Base-by-base conservation (phyloP, 2,329 filamentous ascomycete genomes). In the Scopulariopsis brevicaulis region DNA sequence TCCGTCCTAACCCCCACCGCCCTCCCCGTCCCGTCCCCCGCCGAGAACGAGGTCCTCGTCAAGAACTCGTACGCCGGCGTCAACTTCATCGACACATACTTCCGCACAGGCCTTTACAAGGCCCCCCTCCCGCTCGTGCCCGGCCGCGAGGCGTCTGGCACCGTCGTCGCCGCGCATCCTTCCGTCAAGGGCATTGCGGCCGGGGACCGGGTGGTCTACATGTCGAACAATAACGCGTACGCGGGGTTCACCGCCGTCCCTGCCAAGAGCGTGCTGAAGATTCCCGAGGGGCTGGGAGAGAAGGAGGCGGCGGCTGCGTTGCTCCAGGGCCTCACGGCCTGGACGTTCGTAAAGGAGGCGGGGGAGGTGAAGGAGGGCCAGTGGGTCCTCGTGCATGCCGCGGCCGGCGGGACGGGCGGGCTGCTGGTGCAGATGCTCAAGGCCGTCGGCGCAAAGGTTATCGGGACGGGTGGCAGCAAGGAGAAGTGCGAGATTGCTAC, bases 31-130 rank as follows among this genome's bases (percentile, higher is more conserved):
- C 89, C 90, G 0, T 73, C 77, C 55, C 81, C 80, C 2, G 75
- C 81, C 40, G 81, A 85, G n/a, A 85, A 84, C 59, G 79, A 96
- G 63, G 72, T 96, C 24, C 80, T 96, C 4, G 82, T 96, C 59
- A 87, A 86, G 72, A 96, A 96, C 71, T 82, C 86, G 62, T 88
- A 82, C 68, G 78, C 87, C 54, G 92, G 91, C 60, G 76, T 96
- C 61, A 96, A 96, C 73, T 96, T 82, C 73, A 95, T 96, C 66
- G 92, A 96, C 72, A 96, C 76, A 46, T 96, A 96, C 74, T 95
- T 92, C 80, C 90, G 92, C 69, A 84, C 81, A 14, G 92, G 92
- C 12, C 81, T 96, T 55, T 96, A 96, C 77, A 74, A 78, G 12
- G 75, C 84, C 1, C 79, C 87, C 0, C 69, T 74, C 35, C 92